These are phyloP conservation scores for Aspergillus quadricinctus DNA, from an alignment of 2,329 filamentous ascomycete genomes.

Conservation along the genomic window DNA sequence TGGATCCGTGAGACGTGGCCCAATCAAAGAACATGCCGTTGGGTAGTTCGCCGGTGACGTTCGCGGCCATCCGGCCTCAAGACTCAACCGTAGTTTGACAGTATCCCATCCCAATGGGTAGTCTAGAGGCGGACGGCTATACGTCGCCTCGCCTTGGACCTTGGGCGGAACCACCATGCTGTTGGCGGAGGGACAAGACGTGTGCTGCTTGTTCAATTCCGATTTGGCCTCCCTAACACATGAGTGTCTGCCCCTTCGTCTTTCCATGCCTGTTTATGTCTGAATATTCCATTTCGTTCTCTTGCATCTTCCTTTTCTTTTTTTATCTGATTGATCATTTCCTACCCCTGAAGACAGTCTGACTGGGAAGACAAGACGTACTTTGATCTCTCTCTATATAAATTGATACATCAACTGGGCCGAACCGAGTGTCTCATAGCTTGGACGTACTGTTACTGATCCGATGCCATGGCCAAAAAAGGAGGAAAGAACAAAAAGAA, in stretches of 20 bases:
- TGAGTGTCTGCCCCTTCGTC: conserved; percentile 19
- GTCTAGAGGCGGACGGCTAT: conserved; percentile 27
- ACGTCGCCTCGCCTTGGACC: conserved; percentile 32
- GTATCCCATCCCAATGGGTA: conserved; percentile 26
- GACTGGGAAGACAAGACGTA: conserved; percentile 24
- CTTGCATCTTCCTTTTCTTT: conserved; percentile 13
- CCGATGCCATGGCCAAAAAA: conserved; percentile 34
- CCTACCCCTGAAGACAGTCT: conserved; percentile 15
- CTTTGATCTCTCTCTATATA: conserved; percentile 17
- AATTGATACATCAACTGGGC: conserved; percentile 21
- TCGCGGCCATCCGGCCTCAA: conserved; percentile 20
- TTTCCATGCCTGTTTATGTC: conserved; percentile 20
- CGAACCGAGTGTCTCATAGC: conserved; percentile 8
- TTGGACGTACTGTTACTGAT: conserved; percentile 29
- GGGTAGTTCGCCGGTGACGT: conserved; percentile 32
- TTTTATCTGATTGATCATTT: conserved; percentile 5
- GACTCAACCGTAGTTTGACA: conserved; percentile 25
- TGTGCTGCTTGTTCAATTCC: conserved; percentile 21
- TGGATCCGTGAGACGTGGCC: conserved; percentile 39
- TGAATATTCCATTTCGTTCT: conserved; percentile 15
- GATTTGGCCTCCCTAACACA: conserved; percentile 26
- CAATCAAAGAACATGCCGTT: conserved; percentile 32
- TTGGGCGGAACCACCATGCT: conserved; percentile 21
- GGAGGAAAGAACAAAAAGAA: conserved; percentile 33
- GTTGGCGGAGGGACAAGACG: conserved; percentile 27